Conservation (phyloP, 1,284 basidiomycete genomes). For the Moniliophthora roreri region DNA sequence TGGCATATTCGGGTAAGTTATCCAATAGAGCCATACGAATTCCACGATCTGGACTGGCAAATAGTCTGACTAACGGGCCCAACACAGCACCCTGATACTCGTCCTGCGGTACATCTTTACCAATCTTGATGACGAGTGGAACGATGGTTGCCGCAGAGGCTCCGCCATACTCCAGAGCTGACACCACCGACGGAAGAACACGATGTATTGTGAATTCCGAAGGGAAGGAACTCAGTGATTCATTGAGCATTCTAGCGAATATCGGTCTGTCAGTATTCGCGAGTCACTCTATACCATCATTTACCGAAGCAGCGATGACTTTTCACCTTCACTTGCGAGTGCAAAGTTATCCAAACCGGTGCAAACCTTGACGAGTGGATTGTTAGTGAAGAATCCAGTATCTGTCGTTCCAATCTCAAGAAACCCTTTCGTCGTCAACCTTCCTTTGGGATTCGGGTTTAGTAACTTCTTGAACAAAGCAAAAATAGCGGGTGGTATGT, state of each 20-base stretch:
- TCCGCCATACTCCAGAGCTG: constrained; percentile 83
- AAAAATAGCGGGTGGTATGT: constrained; percentile 79
- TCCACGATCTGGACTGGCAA: constrained; percentile 86
- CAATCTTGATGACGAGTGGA: constrained; percentile 81
- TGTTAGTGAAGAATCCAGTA: constrained; percentile 83
- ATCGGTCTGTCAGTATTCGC: constrained; percentile 2
- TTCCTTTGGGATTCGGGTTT: constrained; percentile 82
- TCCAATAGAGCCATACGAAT: constrained; percentile 94
- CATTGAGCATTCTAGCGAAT: constrained; percentile 66
- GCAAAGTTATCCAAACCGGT: constrained; percentile 87
- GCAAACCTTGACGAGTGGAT: constrained; percentile 86
- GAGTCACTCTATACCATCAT: neutral
- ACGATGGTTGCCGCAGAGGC: constrained; percentile 79
- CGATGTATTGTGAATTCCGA: constrained; percentile 85
- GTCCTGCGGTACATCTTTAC: constrained; percentile 67
- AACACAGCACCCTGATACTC: constrained; percentile 76
- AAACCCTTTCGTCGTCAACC: constrained; percentile 78
- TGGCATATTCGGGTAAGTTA: constrained; percentile 79
- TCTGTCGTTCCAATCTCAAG: constrained; percentile 80
- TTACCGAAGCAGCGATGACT: constrained; percentile 70
- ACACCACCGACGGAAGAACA: constrained; percentile 85
- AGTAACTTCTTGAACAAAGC: constrained; percentile 85
- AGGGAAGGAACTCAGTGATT: constrained; percentile 80
- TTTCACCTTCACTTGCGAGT: constrained; percentile 82
- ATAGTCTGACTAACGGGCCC: constrained; percentile 82